phyloP scores from a whole-genome alignment of 148 eudicot species.

The Fagopyrum homotropicum region DNA sequence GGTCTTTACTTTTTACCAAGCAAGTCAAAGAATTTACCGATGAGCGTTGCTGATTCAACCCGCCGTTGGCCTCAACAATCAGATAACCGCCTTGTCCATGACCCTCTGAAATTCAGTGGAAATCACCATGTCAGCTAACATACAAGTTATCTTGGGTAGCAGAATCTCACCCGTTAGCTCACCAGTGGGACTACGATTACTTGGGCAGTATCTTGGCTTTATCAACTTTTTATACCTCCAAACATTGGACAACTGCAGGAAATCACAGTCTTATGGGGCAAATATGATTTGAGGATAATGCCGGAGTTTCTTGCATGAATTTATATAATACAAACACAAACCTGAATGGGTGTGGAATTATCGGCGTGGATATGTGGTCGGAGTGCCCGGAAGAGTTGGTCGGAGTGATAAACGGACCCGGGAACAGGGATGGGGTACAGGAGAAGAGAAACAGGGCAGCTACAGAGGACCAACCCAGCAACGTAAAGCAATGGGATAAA shows the following conservation, averaged over 20 bases:
- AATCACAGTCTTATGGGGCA: neutral
- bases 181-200: constrained; percentile 8
- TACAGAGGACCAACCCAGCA: constrained; percentile 42
- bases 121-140: neutral
- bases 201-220: constrained; percentile 14
- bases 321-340: neutral
- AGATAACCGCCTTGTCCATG: constrained; percentile 33
- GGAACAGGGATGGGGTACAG: constrained; percentile 43
- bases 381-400: constrained; percentile 48
- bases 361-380: constrained; percentile 39
- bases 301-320: neutral
- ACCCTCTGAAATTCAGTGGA: constrained; percentile 17
- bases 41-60: constrained; percentile 84
- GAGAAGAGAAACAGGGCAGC: constrained; percentile 41
- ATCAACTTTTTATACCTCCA: constrained; percentile 31
- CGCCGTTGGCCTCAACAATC: constrained; percentile 83
- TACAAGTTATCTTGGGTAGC: neutral
- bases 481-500: constrained; percentile 44
- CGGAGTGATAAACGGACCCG: constrained; percentile 57
- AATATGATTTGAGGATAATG: neutral
- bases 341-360: constrained; percentile 44
- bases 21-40: constrained; percentile 40
- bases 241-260: constrained; percentile 31
- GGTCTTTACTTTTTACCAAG: neutral
- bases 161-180: neutral